Evolutionary conservation across 1,139 yeast genomes (phyloP).

Genomic region (Candida buenavistaensis): DNA sequence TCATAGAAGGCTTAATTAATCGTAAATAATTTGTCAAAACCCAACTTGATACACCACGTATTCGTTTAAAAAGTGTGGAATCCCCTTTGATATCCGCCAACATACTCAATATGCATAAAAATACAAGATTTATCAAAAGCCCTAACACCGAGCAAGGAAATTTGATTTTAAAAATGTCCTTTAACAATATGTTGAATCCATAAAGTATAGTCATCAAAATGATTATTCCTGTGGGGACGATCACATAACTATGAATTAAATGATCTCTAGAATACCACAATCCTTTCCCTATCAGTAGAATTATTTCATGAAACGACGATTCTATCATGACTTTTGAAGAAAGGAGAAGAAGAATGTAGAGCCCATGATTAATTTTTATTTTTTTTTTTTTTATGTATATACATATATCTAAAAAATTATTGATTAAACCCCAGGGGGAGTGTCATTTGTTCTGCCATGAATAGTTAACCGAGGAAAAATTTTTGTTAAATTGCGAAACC

Average conservation of each 20-base stretch:
- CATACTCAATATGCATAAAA: conserved; percentile 38
- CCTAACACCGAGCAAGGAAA: conserved; percentile 80
- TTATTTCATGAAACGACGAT: neutral
- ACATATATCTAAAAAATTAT: too few species aligned
- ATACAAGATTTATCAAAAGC: conserved; percentile 61
- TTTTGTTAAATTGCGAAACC: too few species aligned
- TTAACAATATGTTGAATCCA: conserved; percentile 59
- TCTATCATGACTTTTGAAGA: neutral
- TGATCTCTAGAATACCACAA: conserved; percentile 32
- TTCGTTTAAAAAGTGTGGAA: conserved; percentile 11
- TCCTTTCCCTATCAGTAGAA: conserved; percentile 17
- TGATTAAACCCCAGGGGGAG: too few species aligned
- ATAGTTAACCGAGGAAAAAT: too few species aligned
- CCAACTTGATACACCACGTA: conserved; percentile 32
- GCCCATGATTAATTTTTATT: too few species aligned
- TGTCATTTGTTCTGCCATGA: too few species aligned
- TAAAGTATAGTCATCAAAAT: conserved; percentile 48
- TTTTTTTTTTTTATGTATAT: too few species aligned
- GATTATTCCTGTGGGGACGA: conserved; percentile 39
- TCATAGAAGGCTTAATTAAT: conserved; percentile 62
- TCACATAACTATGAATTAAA: conserved; percentile 32
- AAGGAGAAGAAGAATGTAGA: too few species aligned
- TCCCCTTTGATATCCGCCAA: conserved; percentile 16
- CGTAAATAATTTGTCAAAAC: conserved; percentile 43
- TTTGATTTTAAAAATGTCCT: conserved; percentile 47